Conservation (phyloP, 2,329 filamentous ascomycete genomes). For the Coccinonectria pachysandricola region DNA sequence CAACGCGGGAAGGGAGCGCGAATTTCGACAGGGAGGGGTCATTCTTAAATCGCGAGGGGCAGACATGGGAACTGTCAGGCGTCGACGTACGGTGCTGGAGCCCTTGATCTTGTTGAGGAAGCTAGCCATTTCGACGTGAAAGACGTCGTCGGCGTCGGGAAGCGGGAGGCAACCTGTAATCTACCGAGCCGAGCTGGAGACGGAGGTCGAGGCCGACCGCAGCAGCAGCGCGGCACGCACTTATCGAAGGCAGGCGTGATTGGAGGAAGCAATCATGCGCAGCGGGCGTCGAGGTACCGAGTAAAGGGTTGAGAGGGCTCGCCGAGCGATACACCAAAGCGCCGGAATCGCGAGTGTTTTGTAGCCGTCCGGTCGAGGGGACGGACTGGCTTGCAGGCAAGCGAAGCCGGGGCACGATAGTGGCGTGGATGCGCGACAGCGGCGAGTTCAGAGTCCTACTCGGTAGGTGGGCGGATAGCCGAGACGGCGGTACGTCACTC, state of each 20-base stretch:
- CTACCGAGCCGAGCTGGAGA: constrained; percentile 14
- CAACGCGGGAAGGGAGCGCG: no score
- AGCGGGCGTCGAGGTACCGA: constrained; percentile 6
- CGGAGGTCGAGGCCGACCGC: constrained; percentile 19
- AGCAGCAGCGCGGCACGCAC: constrained; percentile 26
- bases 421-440: constrained; percentile 9
- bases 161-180: constrained; percentile 8
- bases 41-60: constrained; percentile 1
- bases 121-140: constrained; percentile 47
- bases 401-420: constrained; percentile 11
- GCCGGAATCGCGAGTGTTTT: no score
- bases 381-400: constrained; percentile 4
- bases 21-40: no score
- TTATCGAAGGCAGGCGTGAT: constrained; percentile 18
- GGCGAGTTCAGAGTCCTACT: constrained; percentile 2
- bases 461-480: background rate
- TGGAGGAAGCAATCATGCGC: constrained; percentile 19
- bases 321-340: no score
- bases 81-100: constrained; percentile 40
- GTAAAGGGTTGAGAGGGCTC: constrained; percentile 2
- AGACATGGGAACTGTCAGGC: no score
- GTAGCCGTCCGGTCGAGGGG: no score
- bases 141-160: constrained; percentile 16
- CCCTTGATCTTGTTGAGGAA: constrained; percentile 51
- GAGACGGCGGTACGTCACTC: no score